Percentiles rank a stretch among this genome's conserved stretches.
Evolutionary conservation across 2,329 filamentous ascomycete genomes (phyloP).

Genomic region (Ophiostoma sp.): DNA sequence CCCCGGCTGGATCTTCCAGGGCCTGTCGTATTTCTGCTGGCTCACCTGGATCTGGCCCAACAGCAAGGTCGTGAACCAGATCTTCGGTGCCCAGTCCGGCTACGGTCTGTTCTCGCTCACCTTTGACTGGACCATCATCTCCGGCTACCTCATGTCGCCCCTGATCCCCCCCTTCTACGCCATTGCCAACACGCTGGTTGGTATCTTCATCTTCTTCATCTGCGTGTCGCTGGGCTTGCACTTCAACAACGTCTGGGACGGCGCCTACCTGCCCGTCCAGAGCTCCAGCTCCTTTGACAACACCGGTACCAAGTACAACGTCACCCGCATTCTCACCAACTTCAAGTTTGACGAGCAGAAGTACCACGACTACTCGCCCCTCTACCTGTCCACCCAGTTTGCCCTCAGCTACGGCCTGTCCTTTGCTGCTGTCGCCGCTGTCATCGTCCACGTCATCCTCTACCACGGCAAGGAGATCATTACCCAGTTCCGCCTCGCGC

Average conservation of each 20-base stretch:
- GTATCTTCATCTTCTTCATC: conserved; percentile 51
- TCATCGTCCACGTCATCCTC: conserved; percentile 50
- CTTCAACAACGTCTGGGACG: conserved; percentile 51
- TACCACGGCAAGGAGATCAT: conserved; percentile 53
- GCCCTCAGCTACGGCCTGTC: conserved; percentile 53
- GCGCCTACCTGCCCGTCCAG: conserved; percentile 58
- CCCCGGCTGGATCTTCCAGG: conserved; percentile 51
- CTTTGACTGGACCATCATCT: conserved; percentile 40
- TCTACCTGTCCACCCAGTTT: conserved; percentile 60
- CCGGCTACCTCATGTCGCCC: conserved; percentile 46
- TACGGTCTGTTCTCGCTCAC: conserved; percentile 38
- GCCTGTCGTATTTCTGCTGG: conserved; percentile 41
- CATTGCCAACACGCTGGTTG: conserved; percentile 50
- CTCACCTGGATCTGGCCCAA: conserved; percentile 45
- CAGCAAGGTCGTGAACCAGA: conserved; percentile 41
- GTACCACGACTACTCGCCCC: conserved; percentile 59
- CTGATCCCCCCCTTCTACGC: conserved; percentile 50
- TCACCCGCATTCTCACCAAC: conserved; percentile 54
- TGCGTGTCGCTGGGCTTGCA: conserved; percentile 54
- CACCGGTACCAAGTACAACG: conserved; percentile 54
- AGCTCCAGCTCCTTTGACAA: conserved; percentile 60
- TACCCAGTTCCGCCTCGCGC: conserved; percentile 50
- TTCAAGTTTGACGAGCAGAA: conserved; percentile 54
- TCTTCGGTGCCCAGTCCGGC: conserved; percentile 42
- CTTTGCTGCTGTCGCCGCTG: conserved; percentile 56